Evolutionary conservation across 805 yeast species (phyloP).

Genomic region (Starmerella bombicola): DNA sequence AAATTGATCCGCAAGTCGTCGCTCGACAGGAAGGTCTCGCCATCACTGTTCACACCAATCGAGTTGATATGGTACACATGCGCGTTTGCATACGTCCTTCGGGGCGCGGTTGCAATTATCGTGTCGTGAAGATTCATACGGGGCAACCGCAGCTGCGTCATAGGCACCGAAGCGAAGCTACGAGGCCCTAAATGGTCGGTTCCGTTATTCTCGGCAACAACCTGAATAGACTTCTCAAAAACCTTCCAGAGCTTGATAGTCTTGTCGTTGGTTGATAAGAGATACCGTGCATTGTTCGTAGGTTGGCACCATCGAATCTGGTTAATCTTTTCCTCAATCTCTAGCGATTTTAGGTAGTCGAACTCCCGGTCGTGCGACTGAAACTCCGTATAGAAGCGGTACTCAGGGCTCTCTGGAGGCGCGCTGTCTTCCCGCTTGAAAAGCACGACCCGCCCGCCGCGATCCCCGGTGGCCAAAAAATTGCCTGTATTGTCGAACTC

Average conservation of each 20-base stretch:
- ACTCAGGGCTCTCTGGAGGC: slow-evolving; percentile 37
- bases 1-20: slow-evolving; percentile 91
- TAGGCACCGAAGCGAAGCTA: slow-evolving; percentile 21
- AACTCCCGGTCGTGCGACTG: slow-evolving; percentile 98
- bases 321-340: slow-evolving; percentile 95
- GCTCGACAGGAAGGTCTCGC: slow-evolving; percentile 82
- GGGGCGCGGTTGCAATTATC: slow-evolving; percentile 88
- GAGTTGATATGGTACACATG: slow-evolving; percentile 98
- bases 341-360: slow-evolving; percentile 88
- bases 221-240: slow-evolving; percentile 77
- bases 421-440: slow-evolving; percentile 67
- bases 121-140: slow-evolving; percentile 87
- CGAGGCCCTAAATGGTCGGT: slow-evolving; percentile 33
- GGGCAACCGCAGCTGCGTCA: slow-evolving; percentile 56
- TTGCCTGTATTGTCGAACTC: slow-evolving; percentile 94
- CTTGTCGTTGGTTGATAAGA: slow-evolving; percentile 88
- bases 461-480: slow-evolving; percentile 93
- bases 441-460: slow-evolving; percentile 94
- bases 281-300: slow-evolving; percentile 77
- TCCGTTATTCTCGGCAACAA: slow-evolving; percentile 84
- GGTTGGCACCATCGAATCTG: slow-evolving; percentile 93
- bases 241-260: slow-evolving; percentile 98
- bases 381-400: slow-evolving; percentile 89
- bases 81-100: slow-evolving; percentile 82
- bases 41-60: slow-evolving; percentile 86